phyloP scores from a whole-genome alignment of 306 rosid species.

The Pueraria montana region DNA sequence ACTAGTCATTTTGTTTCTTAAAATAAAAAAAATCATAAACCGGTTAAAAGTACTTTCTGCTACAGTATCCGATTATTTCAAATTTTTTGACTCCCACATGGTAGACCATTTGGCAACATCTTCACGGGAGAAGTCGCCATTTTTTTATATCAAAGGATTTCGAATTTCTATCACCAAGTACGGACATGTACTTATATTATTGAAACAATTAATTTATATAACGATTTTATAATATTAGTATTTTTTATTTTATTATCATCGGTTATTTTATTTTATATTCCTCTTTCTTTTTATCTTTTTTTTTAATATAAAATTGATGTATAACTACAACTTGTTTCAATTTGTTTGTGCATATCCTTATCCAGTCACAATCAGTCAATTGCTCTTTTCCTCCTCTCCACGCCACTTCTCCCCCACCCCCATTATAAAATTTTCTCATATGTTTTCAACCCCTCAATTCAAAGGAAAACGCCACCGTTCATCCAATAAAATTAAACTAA shows the following conservation, averaged over 20 bases:
- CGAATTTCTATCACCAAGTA: too few species aligned
- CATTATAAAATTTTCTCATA: neutral
- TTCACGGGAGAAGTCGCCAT: too few species aligned
- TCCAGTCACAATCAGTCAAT: neutral
- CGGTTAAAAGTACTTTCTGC: too few species aligned
- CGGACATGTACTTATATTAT: too few species aligned
- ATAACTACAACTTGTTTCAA: neutral
- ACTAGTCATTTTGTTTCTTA: too few species aligned
- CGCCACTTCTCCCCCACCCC: neutral
- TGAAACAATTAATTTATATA: neutral
- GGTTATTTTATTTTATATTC: neutral
- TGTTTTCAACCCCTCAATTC: conserved; percentile 26
- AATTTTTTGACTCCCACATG: too few species aligned
- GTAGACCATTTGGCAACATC: too few species aligned
- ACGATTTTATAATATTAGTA: too few species aligned
- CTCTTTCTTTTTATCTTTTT: neutral
- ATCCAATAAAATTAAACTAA: conserved; percentile 12
- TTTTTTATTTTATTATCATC: neutral
- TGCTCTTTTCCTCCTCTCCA: neutral
- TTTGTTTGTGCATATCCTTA: conserved; percentile 6
- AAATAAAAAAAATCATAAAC: too few species aligned
- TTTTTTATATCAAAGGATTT: too few species aligned
- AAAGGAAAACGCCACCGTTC: neutral
- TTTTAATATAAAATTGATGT: too few species aligned
- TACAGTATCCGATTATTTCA: too few species aligned